These are phyloP conservation scores for Rhizophagus prolifer DNA, from an alignment of 192 early-diverging fungal species.

Conservation along the genomic window DNA sequence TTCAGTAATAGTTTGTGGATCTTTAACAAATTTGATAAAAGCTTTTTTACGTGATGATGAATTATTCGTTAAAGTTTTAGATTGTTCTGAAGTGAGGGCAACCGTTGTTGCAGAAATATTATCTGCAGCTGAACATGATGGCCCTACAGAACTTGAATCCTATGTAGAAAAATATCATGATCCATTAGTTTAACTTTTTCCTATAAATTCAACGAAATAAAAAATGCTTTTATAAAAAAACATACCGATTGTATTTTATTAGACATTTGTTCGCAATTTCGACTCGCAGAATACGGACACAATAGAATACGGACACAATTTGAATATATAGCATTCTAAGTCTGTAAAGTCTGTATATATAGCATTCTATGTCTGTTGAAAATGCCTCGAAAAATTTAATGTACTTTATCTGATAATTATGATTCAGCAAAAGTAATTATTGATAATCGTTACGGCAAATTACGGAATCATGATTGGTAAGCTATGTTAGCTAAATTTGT, in stretches of 20 bases:
- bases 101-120: neutral
- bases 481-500: too few relatives aligned
- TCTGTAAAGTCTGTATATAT: neutral
- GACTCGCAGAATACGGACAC: neutral
- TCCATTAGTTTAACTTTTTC: neutral
- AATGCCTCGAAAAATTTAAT: neutral
- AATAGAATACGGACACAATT: neutral
- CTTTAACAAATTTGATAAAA: constrained; percentile 23
- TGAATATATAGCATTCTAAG: neutral
- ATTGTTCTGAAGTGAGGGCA: neutral
- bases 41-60: neutral
- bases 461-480: neutral
- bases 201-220: neutral
- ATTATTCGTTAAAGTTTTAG: neutral
- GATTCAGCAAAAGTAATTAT: neutral
- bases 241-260: neutral
- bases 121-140: neutral
- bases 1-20: constrained; percentile 38
- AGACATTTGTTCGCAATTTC: neutral
- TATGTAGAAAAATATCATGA: neutral
- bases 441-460: neutral
- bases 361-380: neutral
- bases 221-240: neutral
- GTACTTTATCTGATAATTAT: neutral
- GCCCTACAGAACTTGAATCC: neutral